A percentile compares a stretch with the other conserved stretches of the same genome.
These are phyloP conservation scores for Lactifluus echinatus DNA, from an alignment of 768 basidiomycete species.

Conservation along the genomic window DNA sequence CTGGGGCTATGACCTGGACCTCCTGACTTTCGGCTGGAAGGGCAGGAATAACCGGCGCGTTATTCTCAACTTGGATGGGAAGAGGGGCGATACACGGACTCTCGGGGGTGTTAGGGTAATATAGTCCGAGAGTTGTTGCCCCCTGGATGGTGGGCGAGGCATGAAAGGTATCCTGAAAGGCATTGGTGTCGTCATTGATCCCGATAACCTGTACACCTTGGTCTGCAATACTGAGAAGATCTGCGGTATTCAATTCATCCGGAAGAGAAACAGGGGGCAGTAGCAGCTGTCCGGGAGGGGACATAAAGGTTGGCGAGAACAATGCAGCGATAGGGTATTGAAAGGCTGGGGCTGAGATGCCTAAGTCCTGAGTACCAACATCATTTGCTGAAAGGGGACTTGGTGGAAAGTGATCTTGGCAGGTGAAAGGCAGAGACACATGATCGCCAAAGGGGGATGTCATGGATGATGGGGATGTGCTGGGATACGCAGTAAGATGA, in stretches of 20 bases:
- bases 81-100: not conserved
- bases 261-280: not conserved
- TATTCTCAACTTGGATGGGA: not conserved
- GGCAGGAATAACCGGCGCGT: not conserved
- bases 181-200: not conserved
- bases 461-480: not conserved
- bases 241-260: not conserved
- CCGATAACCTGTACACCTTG: not conserved
- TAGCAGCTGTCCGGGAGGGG: not conserved
- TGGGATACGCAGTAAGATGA: not conserved
- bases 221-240: not conserved
- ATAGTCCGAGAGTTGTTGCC: conserved; percentile 6
- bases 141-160: not conserved
- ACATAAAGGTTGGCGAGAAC: not conserved
- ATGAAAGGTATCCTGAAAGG: not conserved
- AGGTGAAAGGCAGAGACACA: not conserved
- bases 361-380: not conserved
- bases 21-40: not conserved
- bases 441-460: not conserved
- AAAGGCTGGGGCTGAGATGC: not conserved
- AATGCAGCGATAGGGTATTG: not conserved
- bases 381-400: not conserved
- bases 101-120: not conserved
- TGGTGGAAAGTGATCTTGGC: not conserved
- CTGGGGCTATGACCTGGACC: not conserved